phyloP scores from a whole-genome alignment of 2,329 filamentous ascomycete species.

The Neoarthrinium moseri region DNA sequence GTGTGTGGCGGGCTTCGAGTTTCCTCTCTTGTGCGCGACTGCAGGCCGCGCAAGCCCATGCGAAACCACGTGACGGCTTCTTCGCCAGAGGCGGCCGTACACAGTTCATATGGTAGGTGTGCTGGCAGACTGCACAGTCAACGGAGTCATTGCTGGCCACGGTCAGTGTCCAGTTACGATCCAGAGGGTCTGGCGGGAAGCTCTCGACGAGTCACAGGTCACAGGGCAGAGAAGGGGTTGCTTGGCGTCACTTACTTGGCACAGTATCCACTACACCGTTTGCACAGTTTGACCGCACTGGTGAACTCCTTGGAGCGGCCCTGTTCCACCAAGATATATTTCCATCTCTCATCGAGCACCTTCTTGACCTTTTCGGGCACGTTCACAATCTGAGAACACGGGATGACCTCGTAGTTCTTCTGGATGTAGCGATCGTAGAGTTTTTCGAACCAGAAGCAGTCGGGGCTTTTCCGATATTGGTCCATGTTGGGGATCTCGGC shows the following conservation, averaged over 20 bases:
- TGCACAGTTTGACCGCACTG: constrained; percentile 93
- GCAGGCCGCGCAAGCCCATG: constrained; percentile 95
- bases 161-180: neutral
- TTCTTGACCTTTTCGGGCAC: constrained; percentile 94
- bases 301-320: constrained; percentile 93
- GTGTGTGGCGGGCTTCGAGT: constrained; percentile 85
- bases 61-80: constrained; percentile 95
- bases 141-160: constrained; percentile 79
- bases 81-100: constrained; percentile 89
- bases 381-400: constrained; percentile 89
- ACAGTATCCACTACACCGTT: constrained; percentile 86
- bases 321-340: constrained; percentile 91
- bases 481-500: constrained; percentile 82
- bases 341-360: constrained; percentile 94
- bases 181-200: constrained; percentile 3
- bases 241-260: constrained; percentile 65
- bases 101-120: constrained; percentile 98
- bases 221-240: too few relatives aligned
- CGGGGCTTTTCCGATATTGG: constrained; percentile 77
- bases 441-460: constrained; percentile 96
- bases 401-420: constrained; percentile 95
- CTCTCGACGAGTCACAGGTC: constrained; percentile 12
- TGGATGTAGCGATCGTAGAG: constrained; percentile 98
- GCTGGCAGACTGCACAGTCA: constrained; percentile 90
- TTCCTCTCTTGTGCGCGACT: constrained; percentile 94